A percentile compares a stretch with the other conserved stretches of the same genome.
Conservation (phyloP, 495 filamentous ascomycete genomes). For the Neurospora tetrasperma region DNA sequence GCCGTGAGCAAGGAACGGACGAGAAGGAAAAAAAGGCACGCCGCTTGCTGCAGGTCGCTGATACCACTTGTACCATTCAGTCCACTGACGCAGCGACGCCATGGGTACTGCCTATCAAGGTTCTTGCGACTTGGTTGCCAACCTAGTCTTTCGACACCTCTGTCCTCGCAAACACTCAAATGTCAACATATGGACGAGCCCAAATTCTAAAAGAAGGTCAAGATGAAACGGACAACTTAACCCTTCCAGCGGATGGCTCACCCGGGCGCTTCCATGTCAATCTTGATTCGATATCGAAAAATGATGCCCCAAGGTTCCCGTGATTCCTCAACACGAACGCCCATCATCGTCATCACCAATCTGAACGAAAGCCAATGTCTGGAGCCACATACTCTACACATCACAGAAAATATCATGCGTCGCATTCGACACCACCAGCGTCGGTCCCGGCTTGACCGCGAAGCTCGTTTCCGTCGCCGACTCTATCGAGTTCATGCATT, state of each 20-base stretch:
- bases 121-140: background rate
- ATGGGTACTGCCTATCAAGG: background rate
- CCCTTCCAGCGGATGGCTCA: background rate
- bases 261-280: background rate
- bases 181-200: background rate
- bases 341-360: background rate
- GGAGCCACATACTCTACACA: background rate
- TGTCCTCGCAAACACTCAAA: background rate
- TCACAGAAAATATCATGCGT: background rate
- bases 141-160: background rate
- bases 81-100: background rate
- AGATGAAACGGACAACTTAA: background rate
- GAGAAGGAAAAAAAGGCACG: background rate
- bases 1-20: background rate
- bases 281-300: background rate
- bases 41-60: background rate
- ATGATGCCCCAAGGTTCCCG: background rate
- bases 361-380: background rate
- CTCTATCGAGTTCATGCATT: slow-evolving; percentile 18
- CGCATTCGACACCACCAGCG: background rate
- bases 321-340: background rate
- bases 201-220: background rate
- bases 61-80: background rate
- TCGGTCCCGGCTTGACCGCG: background rate
- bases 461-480: slow-evolving; percentile 18